Percentiles rank a stretch among this genome's conserved stretches.
phyloP scores from a whole-genome alignment of 163 green algal genomes.

The Botryococcus braunii region DNA sequence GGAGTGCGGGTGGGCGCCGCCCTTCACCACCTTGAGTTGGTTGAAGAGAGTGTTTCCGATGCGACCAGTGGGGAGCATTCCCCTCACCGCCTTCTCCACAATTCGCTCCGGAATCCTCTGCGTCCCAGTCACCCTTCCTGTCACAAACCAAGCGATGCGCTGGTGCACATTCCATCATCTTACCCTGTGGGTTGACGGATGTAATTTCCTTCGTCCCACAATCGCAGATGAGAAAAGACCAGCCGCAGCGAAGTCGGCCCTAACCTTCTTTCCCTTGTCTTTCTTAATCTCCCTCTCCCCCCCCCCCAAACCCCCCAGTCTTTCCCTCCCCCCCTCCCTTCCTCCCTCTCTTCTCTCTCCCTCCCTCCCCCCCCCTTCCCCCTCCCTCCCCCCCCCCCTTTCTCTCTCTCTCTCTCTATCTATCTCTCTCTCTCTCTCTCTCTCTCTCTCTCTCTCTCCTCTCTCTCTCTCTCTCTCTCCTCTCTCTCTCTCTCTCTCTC shows the following conservation, averaged over 20 bases:
- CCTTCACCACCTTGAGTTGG: conserved; percentile 93
- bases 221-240: not conserved
- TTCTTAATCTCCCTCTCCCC: too few relatives aligned
- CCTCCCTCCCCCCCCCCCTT: too few relatives aligned
- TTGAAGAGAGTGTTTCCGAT: conserved; percentile 79
- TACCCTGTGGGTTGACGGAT: not conserved
- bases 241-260: not conserved
- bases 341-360: too few relatives aligned
- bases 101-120: conserved; percentile 93
- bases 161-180: not conserved
- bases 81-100: conserved; percentile 92
- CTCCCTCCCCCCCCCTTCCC: too few relatives aligned
- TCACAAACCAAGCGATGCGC: not conserved
- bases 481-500: too few relatives aligned
- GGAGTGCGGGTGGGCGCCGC: conserved; percentile 78
- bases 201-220: not conserved
- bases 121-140: not conserved
- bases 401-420: too few relatives aligned
- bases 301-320: too few relatives aligned
- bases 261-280: too few relatives aligned
- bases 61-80: conserved; percentile 94
- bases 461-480: too few relatives aligned
- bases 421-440: too few relatives aligned
- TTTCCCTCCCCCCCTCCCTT: too few relatives aligned
- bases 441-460: too few relatives aligned